Evolutionary conservation across 805 yeast species (phyloP), one percentile per base, ranked within the genome.

Genomic region (Clavispora vitiphila): DNA sequence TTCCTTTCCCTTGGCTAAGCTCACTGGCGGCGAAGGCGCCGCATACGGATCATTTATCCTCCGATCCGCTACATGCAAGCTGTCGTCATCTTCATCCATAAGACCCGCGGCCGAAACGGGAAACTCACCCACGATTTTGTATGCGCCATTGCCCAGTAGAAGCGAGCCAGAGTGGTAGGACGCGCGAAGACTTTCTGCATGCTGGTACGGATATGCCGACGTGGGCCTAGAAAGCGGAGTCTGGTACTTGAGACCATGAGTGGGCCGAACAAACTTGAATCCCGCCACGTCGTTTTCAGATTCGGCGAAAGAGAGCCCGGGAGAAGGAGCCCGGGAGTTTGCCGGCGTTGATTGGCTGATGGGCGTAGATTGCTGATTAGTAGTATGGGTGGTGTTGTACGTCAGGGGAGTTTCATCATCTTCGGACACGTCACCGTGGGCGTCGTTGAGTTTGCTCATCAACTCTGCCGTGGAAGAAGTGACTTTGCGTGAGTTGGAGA

Each of bases 301-400:
- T 35, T 64, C 71, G 31, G 52, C 54, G 11, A 34, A 36, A 20
- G 34, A 24, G 4, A 31, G 23, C 2, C 43, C 47, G 8, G 72
- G 67, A 6, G 69, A 57, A 9, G 66, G 56, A 4, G 68, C 56
- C 34, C 72, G 49, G 1, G 71, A 65, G 41, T 66, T 67, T 15
- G 72, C 63, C 8, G 74, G 74, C 0, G 74, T 69, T 4, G 70
- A 64, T 46, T 66, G 72, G 5, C 71, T 64, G 10, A 69, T 67
- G 0, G 73, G 74, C 0, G 71, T 67, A 3, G 65, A 48, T 19
- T 38, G 27, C 8, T 9, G 24, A 16, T 37, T 18, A 11, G 19
- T 30, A 21, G 35, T 12, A 31, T 8, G 20, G 11, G 19, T 34
- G 35, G 31, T 21, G n/a, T 7, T 22, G 19, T 14, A 21, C 26